Base-by-base conservation (phyloP, 139 green algal species). In the Nannochloris sp. region DNA sequence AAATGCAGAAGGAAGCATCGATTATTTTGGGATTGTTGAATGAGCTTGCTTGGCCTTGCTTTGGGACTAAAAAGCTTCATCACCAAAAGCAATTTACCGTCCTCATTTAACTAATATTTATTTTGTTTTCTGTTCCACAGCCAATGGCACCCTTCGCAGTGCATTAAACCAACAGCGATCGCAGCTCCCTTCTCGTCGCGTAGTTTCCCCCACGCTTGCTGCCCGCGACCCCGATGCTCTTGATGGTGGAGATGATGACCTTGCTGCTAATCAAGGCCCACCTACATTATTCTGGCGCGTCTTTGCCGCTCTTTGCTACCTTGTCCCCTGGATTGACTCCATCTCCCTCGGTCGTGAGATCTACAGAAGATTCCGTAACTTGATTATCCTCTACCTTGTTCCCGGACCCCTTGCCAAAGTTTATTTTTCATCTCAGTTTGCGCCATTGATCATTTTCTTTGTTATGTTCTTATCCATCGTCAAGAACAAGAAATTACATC, bases 401-500 rank as follows among this genome's bases (percentile, higher is more conserved):
- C 70, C 80, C 44, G 77, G 66, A 23, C 74, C 77, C 0, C 62
- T 85, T 29, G 56, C 70, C 38, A 42, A 71, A 8, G 68, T 85
- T 46, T 90, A 89, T 70, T 86, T 79, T 68, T 67, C 53, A 73
- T 78, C 55, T 48, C 79, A 85, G 54, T 88, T 89, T 64, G 67
- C 75, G n/a, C 85, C 85, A 24, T 71, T 91, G 32, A 75, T 90
- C 33, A 67, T 89, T 48, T 91, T 91, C 74, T 91, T 91, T 71
- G 55, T 87, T 27, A 68, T 90, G 48, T 91, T 86, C 65, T 71
- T 89, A 30, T 68, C 74, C 2, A 72, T 91, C 23, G 81, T 91
- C 14, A 85, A 83, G 60, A 91, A 91, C 77, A 84, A 68, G 13
- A 85, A 80, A 67, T 68, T 91, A 19, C 78, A 79, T 57, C 85